Evolutionary conservation across 352 stramenopile genomes (phyloP), one percentile per base, ranked within the genome.

Genomic region (Phytopythium cucurbitacearum): DNA sequence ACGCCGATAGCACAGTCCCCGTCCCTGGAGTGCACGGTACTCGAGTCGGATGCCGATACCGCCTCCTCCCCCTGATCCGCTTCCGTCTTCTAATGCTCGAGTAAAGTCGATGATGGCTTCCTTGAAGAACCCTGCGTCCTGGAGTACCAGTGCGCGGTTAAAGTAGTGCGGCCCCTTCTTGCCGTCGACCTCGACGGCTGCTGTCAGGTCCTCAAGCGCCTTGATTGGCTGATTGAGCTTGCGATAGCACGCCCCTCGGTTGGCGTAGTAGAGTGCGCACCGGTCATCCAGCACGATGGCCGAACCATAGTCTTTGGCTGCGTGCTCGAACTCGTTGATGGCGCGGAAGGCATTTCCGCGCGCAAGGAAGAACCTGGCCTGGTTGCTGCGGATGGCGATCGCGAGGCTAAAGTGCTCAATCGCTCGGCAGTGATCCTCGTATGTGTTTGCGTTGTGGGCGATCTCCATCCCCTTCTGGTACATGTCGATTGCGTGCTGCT

Each of bases 391-490:
- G 9, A 91, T 76, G 1, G 82, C 78, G 32, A 92, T 89, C 28
- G 80, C 80, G 47, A 92, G 64, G 35, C 73, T 88, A 54, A 89
- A 85, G 35, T 70, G 72, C 59, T 92, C 82, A 51, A 91, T 92
- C 3, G 82, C 79, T 11, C 70, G 73, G 16, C 78, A 74, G 40
- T 89, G 76, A n/a, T 89, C 80, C 34, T 89, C 80, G 50, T 66
- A 66, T 1, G 57, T 71, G 10, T 64, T 64, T 0, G 80, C 77
- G 32, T 67, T 71, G 46, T 92, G 82, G 1, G 76, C 65, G 13
- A 88, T 65, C 48, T 91, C 82, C 40, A 80, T 80, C 3, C 75
- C 82, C 40, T 90, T 89, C 50, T 89, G 80, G 59, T 88, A 92
- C 15, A 86, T 61, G 43, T 92, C 82, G 28, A 87, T 74, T 1